Evolutionary conservation across 2,329 filamentous ascomycete species (phyloP).

Genomic region (Boeremia lycopersici): DNA sequence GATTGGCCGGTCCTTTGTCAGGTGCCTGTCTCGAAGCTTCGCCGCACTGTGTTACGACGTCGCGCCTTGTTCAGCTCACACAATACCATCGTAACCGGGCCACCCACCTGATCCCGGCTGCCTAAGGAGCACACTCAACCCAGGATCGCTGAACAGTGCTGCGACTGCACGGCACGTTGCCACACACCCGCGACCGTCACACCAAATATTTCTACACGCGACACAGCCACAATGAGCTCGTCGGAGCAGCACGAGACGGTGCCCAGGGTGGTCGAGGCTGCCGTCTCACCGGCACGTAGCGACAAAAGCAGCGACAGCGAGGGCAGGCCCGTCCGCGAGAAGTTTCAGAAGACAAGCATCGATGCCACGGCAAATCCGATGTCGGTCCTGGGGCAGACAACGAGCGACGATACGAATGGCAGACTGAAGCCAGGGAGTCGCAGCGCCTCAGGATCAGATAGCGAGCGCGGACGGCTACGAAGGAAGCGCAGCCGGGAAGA

Average conservation of each 20-base stretch:
- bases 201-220: constrained; percentile 6
- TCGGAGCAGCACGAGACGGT: constrained; percentile 28
- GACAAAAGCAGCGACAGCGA: constrained; percentile 54
- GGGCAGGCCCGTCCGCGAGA: constrained; percentile 65
- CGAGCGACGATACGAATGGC: constrained; percentile 37
- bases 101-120: background rate
- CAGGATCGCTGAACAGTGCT: background rate
- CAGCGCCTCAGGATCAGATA: constrained; percentile 44
- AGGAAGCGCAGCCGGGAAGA: constrained; percentile 56
- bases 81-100: constrained; percentile 5
- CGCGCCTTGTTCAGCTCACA: constrained; percentile 3
- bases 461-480: constrained; percentile 47
- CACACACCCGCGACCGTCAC: constrained; percentile 6
- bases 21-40: constrained; percentile 2
- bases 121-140: background rate
- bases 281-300: constrained; percentile 40
- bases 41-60: background rate
- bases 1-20: background rate
- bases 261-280: constrained; percentile 13
- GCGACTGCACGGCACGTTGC: background rate
- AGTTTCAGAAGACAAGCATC: constrained; percentile 67
- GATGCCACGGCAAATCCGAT: constrained; percentile 42
- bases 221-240: constrained; percentile 31
- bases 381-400: constrained; percentile 24
- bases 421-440: constrained; percentile 26